Conservation (phyloP, 768 basidiomycete genomes). For the Leccinellum albellum region DNA sequence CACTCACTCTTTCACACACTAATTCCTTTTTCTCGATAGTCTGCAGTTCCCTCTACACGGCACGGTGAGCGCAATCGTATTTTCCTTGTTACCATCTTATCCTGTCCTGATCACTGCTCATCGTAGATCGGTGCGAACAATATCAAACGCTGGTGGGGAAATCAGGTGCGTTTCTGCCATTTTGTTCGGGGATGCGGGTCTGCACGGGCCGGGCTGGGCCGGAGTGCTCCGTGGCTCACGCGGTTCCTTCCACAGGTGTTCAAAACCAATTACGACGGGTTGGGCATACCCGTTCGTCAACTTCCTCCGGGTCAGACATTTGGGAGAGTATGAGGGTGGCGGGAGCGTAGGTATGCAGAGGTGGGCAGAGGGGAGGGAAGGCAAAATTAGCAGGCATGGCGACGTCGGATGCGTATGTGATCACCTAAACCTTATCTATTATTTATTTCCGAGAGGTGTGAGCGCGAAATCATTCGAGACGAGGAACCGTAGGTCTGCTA, state of each 20-base stretch:
- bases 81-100: too few species aligned
- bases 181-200: too few species aligned
- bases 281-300: constrained; percentile 25
- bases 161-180: constrained; percentile 7
- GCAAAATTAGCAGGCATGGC: too few species aligned
- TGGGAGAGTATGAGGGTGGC: constrained; percentile 2
- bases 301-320: constrained; percentile 23
- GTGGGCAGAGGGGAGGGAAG: too few species aligned
- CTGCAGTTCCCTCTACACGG: constrained; percentile 27
- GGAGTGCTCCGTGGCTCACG: not conserved
- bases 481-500: too few species aligned
- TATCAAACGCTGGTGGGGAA: constrained; percentile 29
- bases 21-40: constrained; percentile 2
- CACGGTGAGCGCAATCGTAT: constrained; percentile 11
- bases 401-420: too few species aligned
- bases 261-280: constrained; percentile 16
- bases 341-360: not conserved
- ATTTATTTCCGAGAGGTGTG: too few species aligned
- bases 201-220: too few species aligned
- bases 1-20: too few species aligned
- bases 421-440: too few species aligned
- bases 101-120: not conserved
- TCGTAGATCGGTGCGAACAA: constrained; percentile 19
- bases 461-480: too few species aligned
- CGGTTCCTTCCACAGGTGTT: constrained; percentile 17